Evolutionary conservation across 805 yeast genomes (phyloP), one percentile per base, ranked within the genome.

Genomic region (Yamadazyma scolyti): DNA sequence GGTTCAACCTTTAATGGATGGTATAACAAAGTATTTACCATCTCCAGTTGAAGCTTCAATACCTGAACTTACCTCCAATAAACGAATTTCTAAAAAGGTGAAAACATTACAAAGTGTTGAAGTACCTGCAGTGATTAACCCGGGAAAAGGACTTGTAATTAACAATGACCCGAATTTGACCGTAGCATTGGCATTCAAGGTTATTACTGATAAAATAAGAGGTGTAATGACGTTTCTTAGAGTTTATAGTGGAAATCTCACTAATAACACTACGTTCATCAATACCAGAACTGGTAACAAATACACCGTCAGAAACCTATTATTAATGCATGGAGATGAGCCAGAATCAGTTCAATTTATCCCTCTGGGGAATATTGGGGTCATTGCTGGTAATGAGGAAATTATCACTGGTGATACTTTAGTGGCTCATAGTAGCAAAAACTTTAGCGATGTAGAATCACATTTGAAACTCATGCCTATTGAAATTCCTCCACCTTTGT

Each of bases 361-460:
- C 13, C 54, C 65, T 5, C 69, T 83, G 0, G 98, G 98, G 3
- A 86, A 85, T 42, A 93, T 93, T 48, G 97, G 97, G 20, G 97
- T 93, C 4, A 71, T 85, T n/a, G 65, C 81, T 1, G 89, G 89
- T 2, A 69, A 64, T 24, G 80, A 79, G 31, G 79, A 79, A 24
- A 71, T 90, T 16, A 67, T 77, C 12, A 93, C 98, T 1, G 98
- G 98, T 3, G 97, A 93, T 52, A 90, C 97, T 0, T 58, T 93
- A 3, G 72, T 89, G 8, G 68, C 82, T 1, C 81, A 79, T 50
- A 60, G 73, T 18, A 19, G 21, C 11, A 63, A 65, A 30, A 45
- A 61, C 2, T 63, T 82, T 20, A 59, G 65, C 9, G 73, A 67
- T 8, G 33, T 61, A 3, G 76, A 70, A 20, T 41, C 59, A 5